Conservation (phyloP, 2,329 filamentous ascomycete genomes). For the Myriosclerotinia duriaeana region DNA sequence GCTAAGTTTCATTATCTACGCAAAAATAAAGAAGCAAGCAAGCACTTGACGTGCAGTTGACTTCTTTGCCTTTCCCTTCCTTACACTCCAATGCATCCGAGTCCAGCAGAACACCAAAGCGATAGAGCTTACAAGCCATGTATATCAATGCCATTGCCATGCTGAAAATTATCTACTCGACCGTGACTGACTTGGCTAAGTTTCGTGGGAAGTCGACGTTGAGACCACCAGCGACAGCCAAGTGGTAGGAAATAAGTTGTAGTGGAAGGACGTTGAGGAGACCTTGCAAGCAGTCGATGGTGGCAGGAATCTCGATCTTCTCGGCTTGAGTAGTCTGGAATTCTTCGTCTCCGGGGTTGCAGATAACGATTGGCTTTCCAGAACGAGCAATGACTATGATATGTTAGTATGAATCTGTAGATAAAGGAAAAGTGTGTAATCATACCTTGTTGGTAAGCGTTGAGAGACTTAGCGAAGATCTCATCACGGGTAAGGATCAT, state of each 20-base stretch:
- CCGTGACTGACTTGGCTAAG: conserved; percentile 97
- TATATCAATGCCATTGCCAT: conserved; percentile 12
- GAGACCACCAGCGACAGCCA: conserved; percentile 90
- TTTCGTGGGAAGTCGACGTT: conserved; percentile 99
- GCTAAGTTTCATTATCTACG: conserved; percentile 19
- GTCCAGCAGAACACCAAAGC: conserved; percentile 25
- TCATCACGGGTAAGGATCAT: conserved; percentile 98
- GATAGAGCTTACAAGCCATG: conserved; percentile 26
- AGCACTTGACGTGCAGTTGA: conserved; percentile 9
- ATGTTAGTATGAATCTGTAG: conserved; percentile 36
- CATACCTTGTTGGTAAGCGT: conserved; percentile 95
- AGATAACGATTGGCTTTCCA: conserved; percentile 97
- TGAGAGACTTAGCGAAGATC: conserved; percentile 98
- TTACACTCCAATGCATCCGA: conserved; percentile 8
- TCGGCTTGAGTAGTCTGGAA: conserved; percentile 86
- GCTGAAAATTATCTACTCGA: conserved; percentile 66
- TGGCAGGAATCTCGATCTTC: conserved; percentile 96
- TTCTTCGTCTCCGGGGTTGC: conserved; percentile 85
- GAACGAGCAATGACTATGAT: conserved; percentile 82
- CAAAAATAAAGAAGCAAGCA: conserved; percentile 17
- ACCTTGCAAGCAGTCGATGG: conserved; percentile 92
- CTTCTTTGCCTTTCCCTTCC: conserved; percentile 2
- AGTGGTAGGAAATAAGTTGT: conserved; percentile 98
- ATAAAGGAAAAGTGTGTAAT: conserved; percentile 9
- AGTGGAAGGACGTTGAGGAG: conserved; percentile 96